These are phyloP conservation scores for Penicillium sclerotigenum DNA, from an alignment of 2,329 filamentous ascomycete genomes.

Conservation along the genomic window DNA sequence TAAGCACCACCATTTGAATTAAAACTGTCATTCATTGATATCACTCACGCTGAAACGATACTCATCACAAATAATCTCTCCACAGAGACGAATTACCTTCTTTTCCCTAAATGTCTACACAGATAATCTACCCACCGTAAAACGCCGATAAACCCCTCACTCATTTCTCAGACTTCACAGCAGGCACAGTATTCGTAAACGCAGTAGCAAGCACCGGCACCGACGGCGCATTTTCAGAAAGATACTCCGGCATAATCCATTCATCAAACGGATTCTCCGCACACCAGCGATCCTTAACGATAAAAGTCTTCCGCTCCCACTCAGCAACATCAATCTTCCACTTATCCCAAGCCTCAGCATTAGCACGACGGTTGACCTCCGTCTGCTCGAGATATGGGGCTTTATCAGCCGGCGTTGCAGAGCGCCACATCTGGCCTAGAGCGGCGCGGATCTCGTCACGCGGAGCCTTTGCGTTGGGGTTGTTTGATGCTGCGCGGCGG, in stretches of 20 bases:
- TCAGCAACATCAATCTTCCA: constrained; percentile 70
- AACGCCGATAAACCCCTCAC: background rate
- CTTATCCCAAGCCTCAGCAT: constrained; percentile 60
- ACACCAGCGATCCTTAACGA: constrained; percentile 43
- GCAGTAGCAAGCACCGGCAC: constrained; percentile 10
- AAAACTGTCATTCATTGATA: background rate
- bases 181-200: background rate
- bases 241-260: constrained; percentile 22
- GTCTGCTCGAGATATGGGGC: constrained; percentile 75
- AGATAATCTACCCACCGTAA: background rate
- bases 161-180: constrained; percentile 1
- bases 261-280: constrained; percentile 36
- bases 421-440: constrained; percentile 88
- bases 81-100: background rate
- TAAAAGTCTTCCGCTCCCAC: constrained; percentile 41
- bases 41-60: constrained; percentile 1
- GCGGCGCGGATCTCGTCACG: constrained; percentile 76
- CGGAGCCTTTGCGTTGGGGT: constrained; percentile 63
- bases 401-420: constrained; percentile 66
- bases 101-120: background rate
- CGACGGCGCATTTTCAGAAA: background rate
- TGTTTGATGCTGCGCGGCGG: constrained; percentile 62
- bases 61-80: background rate
- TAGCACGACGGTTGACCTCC: constrained; percentile 64
- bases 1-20: background rate